phyloP scores from a whole-genome alignment of 257 asterid species.

The Solanum chiquidenum region DNA sequence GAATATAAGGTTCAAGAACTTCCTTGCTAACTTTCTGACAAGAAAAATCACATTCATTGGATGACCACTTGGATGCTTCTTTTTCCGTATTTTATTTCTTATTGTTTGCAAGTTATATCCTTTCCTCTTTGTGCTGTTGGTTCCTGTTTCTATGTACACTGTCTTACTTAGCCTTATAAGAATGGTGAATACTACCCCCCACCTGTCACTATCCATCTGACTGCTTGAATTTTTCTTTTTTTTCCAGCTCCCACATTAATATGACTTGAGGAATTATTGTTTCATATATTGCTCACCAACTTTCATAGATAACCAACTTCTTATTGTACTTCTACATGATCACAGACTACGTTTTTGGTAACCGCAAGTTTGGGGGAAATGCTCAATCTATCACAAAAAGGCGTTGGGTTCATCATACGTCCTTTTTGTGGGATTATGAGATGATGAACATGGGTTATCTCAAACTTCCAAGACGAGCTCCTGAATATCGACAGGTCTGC shows the following conservation, averaged over 20 bases:
- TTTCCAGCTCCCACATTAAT: not conserved
- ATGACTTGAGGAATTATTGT: not conserved
- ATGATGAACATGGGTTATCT: constrained; percentile 66
- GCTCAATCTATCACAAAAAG: constrained; percentile 80
- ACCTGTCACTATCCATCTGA: not conserved
- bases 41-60: not conserved
- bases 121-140: not conserved
- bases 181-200: not conserved
- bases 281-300: not conserved
- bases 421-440: constrained; percentile 87
- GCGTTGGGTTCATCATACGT: constrained; percentile 92
- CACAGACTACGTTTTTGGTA: constrained; percentile 77
- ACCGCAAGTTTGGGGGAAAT: constrained; percentile 84
- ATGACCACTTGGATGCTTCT: not conserved
- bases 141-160: not conserved
- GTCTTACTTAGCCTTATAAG: not conserved
- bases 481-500: constrained; percentile 75
- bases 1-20: not conserved
- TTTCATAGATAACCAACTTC: not conserved
- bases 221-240: not conserved
- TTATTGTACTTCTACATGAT: not conserved
- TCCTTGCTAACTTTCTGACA: not conserved
- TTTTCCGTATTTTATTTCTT: not conserved
- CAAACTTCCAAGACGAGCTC: constrained; percentile 66
- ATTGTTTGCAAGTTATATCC: not conserved